Base-by-base conservation (phyloP, 306 rosid species). In the Echinosophora koreensis region DNA sequence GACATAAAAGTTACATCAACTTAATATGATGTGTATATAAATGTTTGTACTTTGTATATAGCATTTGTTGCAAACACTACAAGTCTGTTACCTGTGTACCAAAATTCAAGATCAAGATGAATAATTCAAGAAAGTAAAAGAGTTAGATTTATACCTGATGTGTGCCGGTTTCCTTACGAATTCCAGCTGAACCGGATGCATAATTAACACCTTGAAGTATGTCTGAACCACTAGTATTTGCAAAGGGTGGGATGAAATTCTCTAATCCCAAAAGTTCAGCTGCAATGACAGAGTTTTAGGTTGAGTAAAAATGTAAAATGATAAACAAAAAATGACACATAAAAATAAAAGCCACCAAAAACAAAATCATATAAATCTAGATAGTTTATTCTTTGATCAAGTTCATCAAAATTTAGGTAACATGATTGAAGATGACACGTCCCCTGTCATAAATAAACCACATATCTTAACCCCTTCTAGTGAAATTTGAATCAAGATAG, bases 101-200 rank as follows among this genome's bases (percentile, higher is more conserved):
- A 69, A 70, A 70, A 70, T 9, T 49, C 3, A 14, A 49, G 1
- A 8, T n/a, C 9, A 37, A 15, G 28, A 34, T 70, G 17, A 15
- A 6, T 11, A 37, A 38, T 54, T 37, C 6, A 15, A 55, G 17
- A 7, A 18, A 64, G n/a, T 51, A 50, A 30, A 15, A 64, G 52
- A 35, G 13, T 28, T 65, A 64, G 30, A 52, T 2, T 4, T 50
- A 70, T 76, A 81, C 87, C 81, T 54, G 12, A 18, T 80, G 82
- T 2, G 3, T n/a, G 2, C 96, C 96, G 0, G 87, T 80, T 42
- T 87, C 89, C 0, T 5, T 5, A 42, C 78, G 84, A 61, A 93
- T 89, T 12, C 97, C 96, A 1, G 94, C 77, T 22, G 73, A 39
- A 1, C 92, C 97, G 0, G 97, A 93, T 51, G 97, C 97, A 64